Conservation (phyloP, 306 rosid genomes). For the Psophocarpus tetragonolobus region DNA sequence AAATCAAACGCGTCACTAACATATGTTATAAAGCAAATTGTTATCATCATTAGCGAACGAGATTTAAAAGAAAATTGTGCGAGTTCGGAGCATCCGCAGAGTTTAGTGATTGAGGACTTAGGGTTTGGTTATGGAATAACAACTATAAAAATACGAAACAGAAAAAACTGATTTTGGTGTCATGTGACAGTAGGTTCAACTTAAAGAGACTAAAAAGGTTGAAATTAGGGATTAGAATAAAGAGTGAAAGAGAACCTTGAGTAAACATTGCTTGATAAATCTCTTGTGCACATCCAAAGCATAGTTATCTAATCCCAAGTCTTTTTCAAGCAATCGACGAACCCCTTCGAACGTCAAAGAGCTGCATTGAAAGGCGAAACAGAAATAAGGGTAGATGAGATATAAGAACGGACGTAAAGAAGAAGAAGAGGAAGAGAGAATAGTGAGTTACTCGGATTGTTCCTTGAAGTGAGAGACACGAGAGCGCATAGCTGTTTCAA, state of each 20-base stretch:
- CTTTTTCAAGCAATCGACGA: constrained; percentile 90
- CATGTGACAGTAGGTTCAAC: background rate
- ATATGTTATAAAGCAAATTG: constrained; percentile 4
- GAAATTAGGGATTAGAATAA: constrained; percentile 23
- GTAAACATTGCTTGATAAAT: constrained; percentile 73
- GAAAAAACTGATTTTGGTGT: background rate
- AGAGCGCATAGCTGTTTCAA: constrained; percentile 58
- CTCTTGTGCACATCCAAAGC: constrained; percentile 84
- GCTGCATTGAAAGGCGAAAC: constrained; percentile 53
- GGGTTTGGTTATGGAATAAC: background rate
- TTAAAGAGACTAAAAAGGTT: background rate
- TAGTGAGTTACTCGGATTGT: constrained; percentile 83
- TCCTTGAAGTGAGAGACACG: constrained; percentile 77
- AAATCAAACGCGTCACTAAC: background rate
- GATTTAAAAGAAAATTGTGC: background rate
- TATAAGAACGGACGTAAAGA: background rate
- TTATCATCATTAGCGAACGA: background rate
- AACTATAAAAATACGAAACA: background rate
- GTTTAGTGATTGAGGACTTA: background rate
- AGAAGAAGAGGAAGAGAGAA: background rate
- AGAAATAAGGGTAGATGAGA: background rate
- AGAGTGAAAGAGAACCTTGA: constrained; percentile 50
- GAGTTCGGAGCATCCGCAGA: background rate
- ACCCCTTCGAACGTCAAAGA: constrained; percentile 92
- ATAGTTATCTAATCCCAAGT: constrained; percentile 61